Conservation (phyloP, 177 flowering plant genomes). For the Vitis hybrid region DNA sequence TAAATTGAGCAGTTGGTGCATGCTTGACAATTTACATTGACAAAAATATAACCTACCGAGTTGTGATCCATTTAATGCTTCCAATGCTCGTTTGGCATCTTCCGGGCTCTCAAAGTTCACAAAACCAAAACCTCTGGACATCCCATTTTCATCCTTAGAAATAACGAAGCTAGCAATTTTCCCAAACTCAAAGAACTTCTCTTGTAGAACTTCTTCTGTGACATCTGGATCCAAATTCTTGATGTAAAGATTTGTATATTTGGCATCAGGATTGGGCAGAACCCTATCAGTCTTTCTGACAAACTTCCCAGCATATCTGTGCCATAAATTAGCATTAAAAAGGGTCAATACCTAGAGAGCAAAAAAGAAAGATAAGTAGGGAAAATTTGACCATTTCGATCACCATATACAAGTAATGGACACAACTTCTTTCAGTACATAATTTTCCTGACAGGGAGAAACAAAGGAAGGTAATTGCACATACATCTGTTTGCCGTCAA, state of each 20-base stretch:
- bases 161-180: constrained; percentile 59
- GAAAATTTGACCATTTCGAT: not conserved
- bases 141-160: constrained; percentile 59
- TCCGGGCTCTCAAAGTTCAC: constrained; percentile 79
- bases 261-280: constrained; percentile 46
- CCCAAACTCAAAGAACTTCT: constrained; percentile 76
- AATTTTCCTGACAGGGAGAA: not conserved
- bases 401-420: not conserved
- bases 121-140: constrained; percentile 87
- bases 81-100: constrained; percentile 70
- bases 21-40: not conserved
- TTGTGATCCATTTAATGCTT: constrained; percentile 66
- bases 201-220: constrained; percentile 54
- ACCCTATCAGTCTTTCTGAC: constrained; percentile 62
- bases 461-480: constrained; percentile 9
- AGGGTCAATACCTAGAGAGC: not conserved
- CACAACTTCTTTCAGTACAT: no score
- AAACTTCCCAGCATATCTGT: constrained; percentile 70
- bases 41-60: constrained; percentile 44
- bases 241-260: constrained; percentile 74
- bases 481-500: constrained; percentile 70
- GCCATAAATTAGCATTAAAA: constrained; percentile 2
- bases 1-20: not conserved
- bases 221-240: constrained; percentile 73
- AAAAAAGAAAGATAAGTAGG: not conserved